Base-by-base conservation (phyloP, 768 basidiomycete species). In the Suillus plorans region DNA sequence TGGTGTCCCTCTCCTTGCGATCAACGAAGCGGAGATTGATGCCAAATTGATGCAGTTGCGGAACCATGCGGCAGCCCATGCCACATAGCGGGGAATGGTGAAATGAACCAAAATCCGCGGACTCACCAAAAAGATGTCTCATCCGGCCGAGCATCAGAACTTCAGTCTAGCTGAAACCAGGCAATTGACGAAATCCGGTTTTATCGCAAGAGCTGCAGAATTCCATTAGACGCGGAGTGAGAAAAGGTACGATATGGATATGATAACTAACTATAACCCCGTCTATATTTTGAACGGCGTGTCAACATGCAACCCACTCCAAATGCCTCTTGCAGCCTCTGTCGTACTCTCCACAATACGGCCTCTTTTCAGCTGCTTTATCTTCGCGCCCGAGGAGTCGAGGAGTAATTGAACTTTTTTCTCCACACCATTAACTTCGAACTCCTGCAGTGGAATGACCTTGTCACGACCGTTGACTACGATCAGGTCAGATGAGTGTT, bases 401-500 rank as follows among this genome's bases (percentile, higher is more conserved):
- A 97, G 86, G 47, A 96, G 80, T 36, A 97, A 85, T 68, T 91
- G 82, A 63, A 94, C 85, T 78, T 96, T 97, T 74, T 86, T 81
- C 68, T 86, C 82, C 71, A 97, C 87, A 28, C 85, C 87, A 56
- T 83, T 87, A 64, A 89, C 87, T 71, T 93, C 86, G 66, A 94
- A 85, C 42, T 83, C 84, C 66, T 91, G 89, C 53, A 96, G 81
- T 59, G 90, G 85, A 57, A 97, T 84, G 73, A 94, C 94, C 80
- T 97, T 97, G 78, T 94, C 92, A 62, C 92, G 85, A 75, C 87
- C 85, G 77, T 95, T 96, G 70, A 87, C 95, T 97, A 74, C 18
- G 63, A 61, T 37, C 37, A 20, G 67, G 68, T 71, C 65, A 72
- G 67, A 65, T 34, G 55, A 22, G 41, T 18, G 8, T 49, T 28